Percentiles rank a stretch among this genome's conserved stretches.
Conservation (phyloP, 2,329 filamentous ascomycete species). For the Cordyceps militaris region DNA sequence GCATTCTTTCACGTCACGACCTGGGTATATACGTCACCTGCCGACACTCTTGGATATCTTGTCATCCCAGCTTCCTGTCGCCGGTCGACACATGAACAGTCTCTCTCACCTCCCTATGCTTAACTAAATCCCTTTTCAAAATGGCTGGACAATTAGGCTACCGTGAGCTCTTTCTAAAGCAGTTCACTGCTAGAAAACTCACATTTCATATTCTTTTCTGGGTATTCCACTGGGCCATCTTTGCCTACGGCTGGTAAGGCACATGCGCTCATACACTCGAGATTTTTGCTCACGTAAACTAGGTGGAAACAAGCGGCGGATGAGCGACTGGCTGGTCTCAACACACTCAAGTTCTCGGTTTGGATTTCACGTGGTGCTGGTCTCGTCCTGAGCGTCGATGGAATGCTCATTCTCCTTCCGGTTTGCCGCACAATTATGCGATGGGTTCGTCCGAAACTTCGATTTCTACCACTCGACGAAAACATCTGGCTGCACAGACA, state of each 20-base stretch:
- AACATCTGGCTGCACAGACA: constrained; percentile 96
- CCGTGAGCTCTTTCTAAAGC: constrained; percentile 46
- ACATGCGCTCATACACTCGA: neutral
- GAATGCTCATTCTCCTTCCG: constrained; percentile 80
- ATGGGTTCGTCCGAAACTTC: constrained; percentile 76
- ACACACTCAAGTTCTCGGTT: constrained; percentile 77
- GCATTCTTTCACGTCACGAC: neutral
- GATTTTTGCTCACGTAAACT: constrained; percentile 14
- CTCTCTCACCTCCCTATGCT: constrained; percentile 12
- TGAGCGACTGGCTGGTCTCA: constrained; percentile 64
- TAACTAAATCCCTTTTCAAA: constrained; percentile 19
- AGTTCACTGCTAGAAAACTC: constrained; percentile 64
- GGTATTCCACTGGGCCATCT: constrained; percentile 69
- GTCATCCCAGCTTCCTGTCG: constrained; percentile 30
- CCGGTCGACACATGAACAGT: constrained; percentile 46
- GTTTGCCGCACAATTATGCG: constrained; percentile 90
- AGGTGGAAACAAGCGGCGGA: constrained; percentile 76
- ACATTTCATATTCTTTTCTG: constrained; percentile 78
- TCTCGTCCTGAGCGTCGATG: constrained; percentile 75
- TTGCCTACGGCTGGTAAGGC: constrained; percentile 75
- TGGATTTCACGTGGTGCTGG: constrained; percentile 95
- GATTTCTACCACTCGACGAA: constrained; percentile 89
- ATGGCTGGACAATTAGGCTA: constrained; percentile 37
- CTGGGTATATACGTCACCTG: neutral
- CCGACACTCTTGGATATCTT: neutral